Base-by-base conservation (phyloP, 257 asterid genomes). In the Ballota nigra region DNA sequence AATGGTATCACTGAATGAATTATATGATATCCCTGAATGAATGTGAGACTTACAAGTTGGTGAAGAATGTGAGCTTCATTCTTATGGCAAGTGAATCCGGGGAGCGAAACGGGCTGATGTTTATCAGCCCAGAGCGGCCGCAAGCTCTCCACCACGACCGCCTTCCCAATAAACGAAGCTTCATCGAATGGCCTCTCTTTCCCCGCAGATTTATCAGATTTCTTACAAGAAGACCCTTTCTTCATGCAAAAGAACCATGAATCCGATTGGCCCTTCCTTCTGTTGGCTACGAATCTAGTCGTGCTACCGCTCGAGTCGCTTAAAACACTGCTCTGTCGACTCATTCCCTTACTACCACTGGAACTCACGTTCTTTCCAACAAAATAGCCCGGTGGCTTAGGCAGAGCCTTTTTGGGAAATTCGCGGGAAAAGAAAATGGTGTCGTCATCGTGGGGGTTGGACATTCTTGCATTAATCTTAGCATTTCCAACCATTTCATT, bases 91-190 rank as follows among this genome's bases (percentile, higher is more conserved):
- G 84, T 81, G 79, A 89, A 91, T 41, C 79, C 93, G 26, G 33
- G 63, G 73, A 91, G 74, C 1, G 91, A 82, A 69, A 77, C 68
- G 33, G 96, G 96, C 73, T 78, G 95, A 74, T 91, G 83, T 73
- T 86, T 89, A 55, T 91, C 95, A 22, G 97, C 95, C 97, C 96
- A 91, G 70, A 91, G 79, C 31, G 79, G 90, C 57, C 93, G 83
- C 75, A 91, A 74, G 84, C 83, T 87, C 85, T 89, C 93, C 6
- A 84, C 86, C 56, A 91, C 91, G 22, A 73, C 71, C 11, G 97
- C 90, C 86, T 84, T 91, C 61, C 77, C 86, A 28, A 91, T 89
- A 55, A 91, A 82, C 1, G 86, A 79, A 56, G 93, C 91, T 74
- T 91, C 95, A 61, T 91, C 88, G 28, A 83, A 64, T 5, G 83